Conservation (phyloP, 129 eudicot genomes). For the Tanacetum coccineum region DNA sequence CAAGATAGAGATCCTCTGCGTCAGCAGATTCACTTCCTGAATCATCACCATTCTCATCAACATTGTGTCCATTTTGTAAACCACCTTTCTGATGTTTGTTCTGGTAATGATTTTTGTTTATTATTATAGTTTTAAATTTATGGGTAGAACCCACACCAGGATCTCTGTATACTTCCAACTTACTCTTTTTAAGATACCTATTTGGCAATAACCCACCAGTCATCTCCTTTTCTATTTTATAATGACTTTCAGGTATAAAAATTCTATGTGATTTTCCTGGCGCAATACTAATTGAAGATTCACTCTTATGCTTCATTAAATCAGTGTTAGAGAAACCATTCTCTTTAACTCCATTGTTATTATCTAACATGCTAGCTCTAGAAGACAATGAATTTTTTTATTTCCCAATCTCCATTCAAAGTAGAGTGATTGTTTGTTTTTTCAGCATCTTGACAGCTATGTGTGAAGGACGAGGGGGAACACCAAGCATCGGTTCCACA, state of each 20-base stretch:
- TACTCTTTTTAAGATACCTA: conserved; percentile 42
- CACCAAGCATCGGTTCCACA: conserved; percentile 78
- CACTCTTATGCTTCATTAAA: conserved; percentile 26
- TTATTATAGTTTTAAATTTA: conserved; percentile 1
- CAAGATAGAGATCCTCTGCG: too few relatives aligned
- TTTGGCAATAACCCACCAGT: conserved; percentile 58
- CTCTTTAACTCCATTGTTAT: too few relatives aligned
- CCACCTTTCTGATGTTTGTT: conserved; percentile 19
- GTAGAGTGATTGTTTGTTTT: conserved; percentile 37
- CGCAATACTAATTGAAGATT: conserved; percentile 10
- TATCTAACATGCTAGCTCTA: too few relatives aligned
- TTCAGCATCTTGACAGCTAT: conserved; percentile 49
- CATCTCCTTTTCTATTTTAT: conserved; percentile 56
- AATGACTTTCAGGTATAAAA: conserved; percentile 28
- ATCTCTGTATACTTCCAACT: too few relatives aligned
- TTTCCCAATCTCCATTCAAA: conserved; percentile 28
- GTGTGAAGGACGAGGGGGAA: conserved; percentile 53
- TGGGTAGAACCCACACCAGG: too few relatives aligned
- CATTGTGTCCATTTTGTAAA: conserved; percentile 32
- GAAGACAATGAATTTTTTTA: too few relatives aligned
- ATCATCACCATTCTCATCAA: conserved; percentile 44
- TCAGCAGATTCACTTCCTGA: too few relatives aligned
- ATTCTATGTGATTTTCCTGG: not conserved
- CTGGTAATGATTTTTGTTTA: not conserved
- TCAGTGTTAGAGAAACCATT: conserved; percentile 33